These are phyloP conservation scores for Diaporthe ampelina DNA, from an alignment of 2,329 filamentous ascomycete genomes.

Conservation along the genomic window DNA sequence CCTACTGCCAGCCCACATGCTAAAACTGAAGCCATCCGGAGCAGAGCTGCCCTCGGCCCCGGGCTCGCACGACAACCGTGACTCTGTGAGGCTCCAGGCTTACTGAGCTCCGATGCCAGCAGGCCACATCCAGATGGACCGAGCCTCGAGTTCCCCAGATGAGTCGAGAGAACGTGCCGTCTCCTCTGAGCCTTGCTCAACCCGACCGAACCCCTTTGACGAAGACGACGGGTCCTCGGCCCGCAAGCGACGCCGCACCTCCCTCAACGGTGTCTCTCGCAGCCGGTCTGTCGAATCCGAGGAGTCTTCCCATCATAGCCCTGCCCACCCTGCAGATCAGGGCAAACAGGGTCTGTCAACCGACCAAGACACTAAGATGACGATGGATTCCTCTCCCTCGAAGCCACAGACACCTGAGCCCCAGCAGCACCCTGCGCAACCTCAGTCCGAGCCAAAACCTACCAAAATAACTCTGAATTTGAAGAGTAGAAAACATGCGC, in stretches of 20 bases:
- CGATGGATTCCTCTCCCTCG: constrained; percentile 55
- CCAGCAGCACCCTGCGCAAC: constrained; percentile 50
- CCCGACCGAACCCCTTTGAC: constrained; percentile 75
- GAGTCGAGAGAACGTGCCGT: constrained; percentile 70
- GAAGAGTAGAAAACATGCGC: constrained; percentile 59
- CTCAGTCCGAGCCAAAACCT: constrained; percentile 60
- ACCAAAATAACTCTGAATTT: constrained; percentile 74
- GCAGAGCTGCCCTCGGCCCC: constrained; percentile 58
- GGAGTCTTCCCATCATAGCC: constrained; percentile 43
- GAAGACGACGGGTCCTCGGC: constrained; percentile 65
- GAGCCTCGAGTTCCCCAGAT: constrained; percentile 59
- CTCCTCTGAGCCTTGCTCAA: constrained; percentile 74
- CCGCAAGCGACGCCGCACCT: constrained; percentile 74
- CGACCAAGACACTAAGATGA: constrained; percentile 55
- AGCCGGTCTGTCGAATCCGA: constrained; percentile 63
- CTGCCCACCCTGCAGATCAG: constrained; percentile 10
- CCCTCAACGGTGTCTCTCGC: constrained; percentile 64
- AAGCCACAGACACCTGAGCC: constrained; percentile 60
- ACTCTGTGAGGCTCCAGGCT: constrained; percentile 62
- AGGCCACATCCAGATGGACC: constrained; percentile 67
- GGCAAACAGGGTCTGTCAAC: constrained; percentile 22
- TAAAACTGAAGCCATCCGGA: constrained; percentile 61
- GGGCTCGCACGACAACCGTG: constrained; percentile 68
- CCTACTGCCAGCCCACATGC: constrained; percentile 63
- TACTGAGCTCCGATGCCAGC: constrained; percentile 52